These are phyloP conservation scores for Seiridium cupressi DNA, from an alignment of 2,329 filamentous ascomycete species.

Conservation along the genomic window DNA sequence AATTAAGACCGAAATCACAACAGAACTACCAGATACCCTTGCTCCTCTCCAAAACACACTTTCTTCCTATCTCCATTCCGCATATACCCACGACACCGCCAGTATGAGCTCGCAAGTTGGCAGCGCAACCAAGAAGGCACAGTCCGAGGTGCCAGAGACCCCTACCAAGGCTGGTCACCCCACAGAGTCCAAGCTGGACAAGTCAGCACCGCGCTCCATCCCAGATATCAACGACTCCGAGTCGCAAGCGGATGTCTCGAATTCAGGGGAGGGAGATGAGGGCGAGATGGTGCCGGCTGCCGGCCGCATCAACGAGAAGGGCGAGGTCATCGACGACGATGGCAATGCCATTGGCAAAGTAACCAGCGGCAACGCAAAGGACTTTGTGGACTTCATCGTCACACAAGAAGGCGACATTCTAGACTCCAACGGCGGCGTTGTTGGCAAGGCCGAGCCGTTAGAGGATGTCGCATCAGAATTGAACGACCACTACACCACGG, in stretches of 20 bases:
- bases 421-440: constrained; percentile 26
- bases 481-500: constrained; percentile 25
- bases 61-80: background rate
- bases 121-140: constrained; percentile 18
- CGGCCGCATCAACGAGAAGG: constrained; percentile 48
- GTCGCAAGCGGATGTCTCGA: constrained; percentile 11
- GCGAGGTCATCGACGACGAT: constrained; percentile 56
- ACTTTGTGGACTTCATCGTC: constrained; percentile 29
- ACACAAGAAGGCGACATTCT: constrained; percentile 34
- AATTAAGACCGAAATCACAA: constrained; percentile 14
- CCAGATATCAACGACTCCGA: constrained; percentile 19
- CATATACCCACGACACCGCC: background rate
- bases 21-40: constrained; percentile 6
- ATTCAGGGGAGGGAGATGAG: constrained; percentile 22
- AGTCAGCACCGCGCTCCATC: constrained; percentile 23
- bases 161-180: constrained; percentile 5
- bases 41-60: background rate
- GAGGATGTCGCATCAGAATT: constrained; percentile 27
- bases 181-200: constrained; percentile 15
- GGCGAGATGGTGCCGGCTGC: constrained; percentile 33
- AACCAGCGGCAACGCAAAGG: constrained; percentile 24
- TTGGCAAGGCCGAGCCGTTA: constrained; percentile 30
- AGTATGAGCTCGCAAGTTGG: constrained; percentile 7
- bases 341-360: constrained; percentile 45
- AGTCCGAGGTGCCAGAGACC: constrained; percentile 7